A percentile compares a stretch with the other conserved stretches of the same genome.
These are phyloP conservation scores for Nannochloropsis gaditana DNA, from an alignment of 108 stramenopile species.

Conservation along the genomic window DNA sequence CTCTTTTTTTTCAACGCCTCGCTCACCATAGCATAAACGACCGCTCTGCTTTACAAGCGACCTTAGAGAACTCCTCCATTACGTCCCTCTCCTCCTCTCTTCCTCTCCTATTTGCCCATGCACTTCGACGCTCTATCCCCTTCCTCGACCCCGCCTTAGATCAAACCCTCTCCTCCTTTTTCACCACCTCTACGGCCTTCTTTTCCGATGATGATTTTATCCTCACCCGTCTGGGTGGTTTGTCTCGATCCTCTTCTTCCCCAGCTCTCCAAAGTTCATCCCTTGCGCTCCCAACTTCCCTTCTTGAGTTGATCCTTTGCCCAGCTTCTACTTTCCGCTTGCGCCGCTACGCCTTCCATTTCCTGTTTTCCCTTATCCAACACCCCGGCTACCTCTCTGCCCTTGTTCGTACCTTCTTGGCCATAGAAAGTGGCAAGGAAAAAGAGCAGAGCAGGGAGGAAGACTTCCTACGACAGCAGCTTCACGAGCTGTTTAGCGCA, in stretches of 20 bases:
- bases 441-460: not conserved
- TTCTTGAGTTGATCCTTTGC: not conserved
- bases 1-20: not conserved
- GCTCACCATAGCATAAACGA: not conserved
- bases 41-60: not conserved
- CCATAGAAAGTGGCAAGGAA: not conserved
- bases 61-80: not conserved
- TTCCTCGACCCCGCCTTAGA: not conserved
- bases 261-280: not conserved
- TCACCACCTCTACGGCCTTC: not conserved
- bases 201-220: not conserved
- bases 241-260: not conserved
- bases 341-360: not conserved
- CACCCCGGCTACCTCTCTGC: not conserved
- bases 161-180: not conserved
- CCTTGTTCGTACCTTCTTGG: not conserved
- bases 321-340: not conserved
- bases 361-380: not conserved
- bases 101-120: not conserved
- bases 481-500: not conserved
- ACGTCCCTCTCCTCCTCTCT: not conserved
- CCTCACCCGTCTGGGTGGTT: not conserved
- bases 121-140: not conserved
- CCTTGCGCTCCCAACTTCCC: not conserved
- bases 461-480: not conserved